Evolutionary conservation across 768 basidiomycete genomes (phyloP), one percentile per base, ranked within the genome.

Genomic region (Lanmaoa rubissima): DNA sequence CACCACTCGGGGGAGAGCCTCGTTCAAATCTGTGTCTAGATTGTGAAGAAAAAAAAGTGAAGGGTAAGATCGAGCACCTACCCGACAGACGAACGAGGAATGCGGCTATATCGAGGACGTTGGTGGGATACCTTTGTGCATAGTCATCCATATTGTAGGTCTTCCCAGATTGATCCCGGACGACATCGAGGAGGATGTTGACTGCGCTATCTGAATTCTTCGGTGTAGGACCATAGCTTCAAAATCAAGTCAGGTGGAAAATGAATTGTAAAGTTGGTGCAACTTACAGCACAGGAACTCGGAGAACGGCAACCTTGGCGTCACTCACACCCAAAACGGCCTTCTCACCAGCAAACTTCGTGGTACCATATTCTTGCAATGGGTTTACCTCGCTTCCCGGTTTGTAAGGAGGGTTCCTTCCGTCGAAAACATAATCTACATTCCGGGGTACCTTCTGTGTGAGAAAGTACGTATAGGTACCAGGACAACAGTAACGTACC

Each of bases 141-240:
- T 86, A 96, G 70, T 96, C 88, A 69, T 99, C 96, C 96, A 98
- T 98, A 71, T 86, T 92, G 77, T 94, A 94, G 36, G 75, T 76
- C 74, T 94, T 94, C 3, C 90, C 91, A 6, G 88, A 89, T 62
- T 90, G 90, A 67, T 95, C 92, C 58, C 84, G 77, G 0, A 97
- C 91, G 35, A 96, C 78, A 69, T 97, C 94, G 31, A 94, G 71
- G 7, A 99, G 79, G 52, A 92, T 78, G 68, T 98, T 98, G 60
- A 98, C 80, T 0, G 96, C 95, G 5, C 86, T 86, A 65, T 98
- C 96, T 4, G 87, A 81, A 65, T 95, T 94, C 58, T 85, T 85
- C 24, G 86, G 84, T 2, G 90, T 83, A 4, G 90, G 87, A 0
- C 96, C 96, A 68, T 97, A 98, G 61, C 94, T 96, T 63, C 2